Percentiles rank a stretch among this genome's conserved stretches.
Evolutionary conservation across 257 asterid genomes (phyloP).

Genomic region (Petunia axillaris): DNA sequence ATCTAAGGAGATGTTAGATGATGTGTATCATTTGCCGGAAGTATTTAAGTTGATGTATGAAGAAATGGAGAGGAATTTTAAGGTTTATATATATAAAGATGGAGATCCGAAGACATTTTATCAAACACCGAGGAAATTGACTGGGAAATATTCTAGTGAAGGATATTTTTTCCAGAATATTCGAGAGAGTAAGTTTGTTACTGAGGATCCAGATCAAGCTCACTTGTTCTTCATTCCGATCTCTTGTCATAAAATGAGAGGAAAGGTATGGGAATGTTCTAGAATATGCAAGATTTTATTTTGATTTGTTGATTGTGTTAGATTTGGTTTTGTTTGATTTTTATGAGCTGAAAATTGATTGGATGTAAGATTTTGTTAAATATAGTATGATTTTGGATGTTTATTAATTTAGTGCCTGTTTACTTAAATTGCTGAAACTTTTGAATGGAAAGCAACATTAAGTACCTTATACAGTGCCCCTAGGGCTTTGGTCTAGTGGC

Average conservation of each 20-base stretch:
- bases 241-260: conserved; percentile 99
- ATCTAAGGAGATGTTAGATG: conserved; percentile 31
- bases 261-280: conserved; percentile 59
- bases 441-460: background rate
- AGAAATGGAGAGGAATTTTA: conserved; percentile 79
- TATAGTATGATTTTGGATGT: background rate
- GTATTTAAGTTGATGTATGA: conserved; percentile 70
- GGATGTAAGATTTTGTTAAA: background rate
- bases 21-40: conserved; percentile 72
- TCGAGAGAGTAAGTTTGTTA: conserved; percentile 75
- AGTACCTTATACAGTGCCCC: background rate
- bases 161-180: conserved; percentile 94
- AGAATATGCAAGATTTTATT: background rate
- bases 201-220: conserved; percentile 86
- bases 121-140: conserved; percentile 95
- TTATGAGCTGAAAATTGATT: background rate
- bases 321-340: background rate
- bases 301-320: background rate
- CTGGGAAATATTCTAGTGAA: conserved; percentile 95
- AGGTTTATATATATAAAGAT: conserved; percentile 85
- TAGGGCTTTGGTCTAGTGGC: too few species aligned
- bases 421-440: background rate
- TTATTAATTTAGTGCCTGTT: background rate
- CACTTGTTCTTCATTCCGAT: conserved; percentile 95
- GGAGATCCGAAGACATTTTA: conserved; percentile 95